Base-by-base conservation (phyloP, 2,329 filamentous ascomycete species). In the Exophiala bonariae region DNA sequence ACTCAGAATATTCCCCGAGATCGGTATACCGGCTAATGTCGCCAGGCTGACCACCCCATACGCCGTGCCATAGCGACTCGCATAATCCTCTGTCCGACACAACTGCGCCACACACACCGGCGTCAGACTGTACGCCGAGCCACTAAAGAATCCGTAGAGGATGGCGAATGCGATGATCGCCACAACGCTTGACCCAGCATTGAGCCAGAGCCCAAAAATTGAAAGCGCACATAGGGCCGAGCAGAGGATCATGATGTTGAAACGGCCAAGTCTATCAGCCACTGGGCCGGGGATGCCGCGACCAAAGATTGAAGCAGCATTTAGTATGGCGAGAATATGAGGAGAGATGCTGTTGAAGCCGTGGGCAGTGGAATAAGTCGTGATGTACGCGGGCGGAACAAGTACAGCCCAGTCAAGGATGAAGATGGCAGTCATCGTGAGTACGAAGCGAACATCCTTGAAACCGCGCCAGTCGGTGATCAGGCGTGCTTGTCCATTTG, bases 11-110 rank as follows among this genome's bases (percentile, higher is more conserved):
- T 73, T 74, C 0, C 85, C 85, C 0, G 77, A 85, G 44, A 89
- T 83, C 0, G 86, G 86, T 16, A 87, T 80, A 10, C 85, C 84
- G 3, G 85, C 80, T 38, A 89, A 70, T 39, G 72, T 72, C 56
- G 85, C 87, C 60, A 93, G 78, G 17, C 83, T 86, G n/a, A 92
- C 88, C 22, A 93, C 72, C 0, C 86, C 90, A 63, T 93, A 95
- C 47, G 84, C 82, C 0, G 88, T 93, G 8, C 87, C 86, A 59
- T 92, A 93, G 65, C 92, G 91, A 3, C 87, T 75, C 0, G 89
- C 89, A 61, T 93, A 95, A 42, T 90, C 74, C 58, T 88, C 81
- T 10, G 86, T 92, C 57, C 83, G 81, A 66, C 89, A 95, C 35
- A 95, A 74, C 63, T 86, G 82, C 0, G 87, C 86, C 9, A 95